A percentile compares a stretch with the other conserved stretches of the same genome.
These are phyloP conservation scores for Macadamia integrifolia DNA, from an alignment of 164 flowering plant genomes.

Conservation along the genomic window DNA sequence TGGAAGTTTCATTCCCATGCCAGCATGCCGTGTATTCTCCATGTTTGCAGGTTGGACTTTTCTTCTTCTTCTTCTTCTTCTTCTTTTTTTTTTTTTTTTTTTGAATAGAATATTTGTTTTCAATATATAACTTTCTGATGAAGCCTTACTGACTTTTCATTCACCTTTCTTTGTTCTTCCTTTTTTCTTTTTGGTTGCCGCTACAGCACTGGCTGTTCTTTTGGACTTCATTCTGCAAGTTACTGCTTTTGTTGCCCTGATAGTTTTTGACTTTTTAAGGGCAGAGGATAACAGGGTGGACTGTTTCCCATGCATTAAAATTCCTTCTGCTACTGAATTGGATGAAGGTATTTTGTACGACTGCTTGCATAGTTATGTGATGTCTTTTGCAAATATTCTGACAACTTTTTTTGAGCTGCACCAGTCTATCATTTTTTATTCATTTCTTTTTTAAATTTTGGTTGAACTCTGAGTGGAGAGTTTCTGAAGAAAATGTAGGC, in stretches of 20 bases:
- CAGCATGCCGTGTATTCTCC: slow-evolving; percentile 96
- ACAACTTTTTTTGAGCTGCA: not conserved
- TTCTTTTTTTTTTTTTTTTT: slow-evolving; percentile 7
- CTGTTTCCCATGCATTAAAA: slow-evolving; percentile 85
- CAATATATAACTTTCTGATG: not conserved
- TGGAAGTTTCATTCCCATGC: slow-evolving; percentile 97
- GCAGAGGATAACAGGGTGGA: slow-evolving; percentile 82
- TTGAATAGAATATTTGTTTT: not conserved
- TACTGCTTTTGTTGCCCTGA: slow-evolving; percentile 95
- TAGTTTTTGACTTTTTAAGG: slow-evolving; percentile 79
- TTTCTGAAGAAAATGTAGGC: slow-evolving; percentile 37
- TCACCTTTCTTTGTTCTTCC: not conserved
- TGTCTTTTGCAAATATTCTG: not conserved
- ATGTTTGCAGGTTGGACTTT: slow-evolving; percentile 87
- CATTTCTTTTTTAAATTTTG: not conserved
- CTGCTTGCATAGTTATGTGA: not conserved
- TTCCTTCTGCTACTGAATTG: slow-evolving; percentile 32
- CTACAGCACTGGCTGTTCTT: slow-evolving; percentile 90
- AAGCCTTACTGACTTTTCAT: slow-evolving; percentile 4
- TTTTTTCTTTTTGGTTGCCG: no score
- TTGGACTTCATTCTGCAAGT: slow-evolving; percentile 97
- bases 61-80: slow-evolving; percentile 3
- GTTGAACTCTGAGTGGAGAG: slow-evolving; percentile 14
- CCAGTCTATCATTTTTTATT: not conserved
- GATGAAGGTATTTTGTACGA: slow-evolving; percentile 41